Conservation (phyloP, 2,329 filamentous ascomycete genomes). For the Graphilbum sp. region DNA sequence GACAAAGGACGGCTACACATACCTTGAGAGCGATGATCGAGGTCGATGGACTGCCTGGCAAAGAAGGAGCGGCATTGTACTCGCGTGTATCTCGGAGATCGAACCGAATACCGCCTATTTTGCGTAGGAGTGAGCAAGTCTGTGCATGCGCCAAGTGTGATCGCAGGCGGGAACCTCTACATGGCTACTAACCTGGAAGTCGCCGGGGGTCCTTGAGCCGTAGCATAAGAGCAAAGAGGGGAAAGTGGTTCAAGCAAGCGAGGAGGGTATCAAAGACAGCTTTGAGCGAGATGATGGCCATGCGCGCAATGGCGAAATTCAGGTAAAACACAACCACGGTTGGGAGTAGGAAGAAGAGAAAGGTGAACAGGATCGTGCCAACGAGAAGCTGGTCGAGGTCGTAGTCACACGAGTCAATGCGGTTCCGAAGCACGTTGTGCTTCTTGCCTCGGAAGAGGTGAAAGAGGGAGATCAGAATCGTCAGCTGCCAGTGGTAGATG, state of each 20-base stretch:
- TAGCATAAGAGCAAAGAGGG: conserved; percentile 91
- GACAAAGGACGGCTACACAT: too few relatives aligned
- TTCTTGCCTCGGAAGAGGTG: conserved; percentile 98
- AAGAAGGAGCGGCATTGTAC: conserved; percentile 21
- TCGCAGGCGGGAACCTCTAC: too few relatives aligned
- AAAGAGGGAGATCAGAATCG: conserved; percentile 92
- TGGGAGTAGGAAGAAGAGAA: conserved; percentile 86
- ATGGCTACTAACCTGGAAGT: conserved; percentile 62
- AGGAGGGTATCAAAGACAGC: conserved; percentile 80
- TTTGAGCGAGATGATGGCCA: conserved; percentile 89
- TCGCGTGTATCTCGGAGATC: conserved; percentile 63
- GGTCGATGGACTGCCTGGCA: conserved; percentile 38
- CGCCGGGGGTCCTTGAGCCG: conserved; percentile 82
- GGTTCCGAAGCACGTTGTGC: conserved; percentile 87
- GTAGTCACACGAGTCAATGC: conserved; percentile 97
- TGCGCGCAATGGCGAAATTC: conserved; percentile 85
- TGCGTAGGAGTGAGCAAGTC: too few relatives aligned
- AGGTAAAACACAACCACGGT: conserved; percentile 95
- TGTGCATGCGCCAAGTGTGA: too few relatives aligned
- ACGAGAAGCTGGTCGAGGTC: conserved; percentile 92
- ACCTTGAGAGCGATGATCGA: conserved; percentile 83
- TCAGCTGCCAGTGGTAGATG: conserved; percentile 97
- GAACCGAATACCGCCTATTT: conserved; percentile 65
- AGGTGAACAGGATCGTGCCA: conserved; percentile 88
- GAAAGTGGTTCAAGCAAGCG: conserved; percentile 93